Evolutionary conservation across 192 early-diverging fungal species (phyloP), one percentile per base, ranked within the genome.

Genomic region (Umbelopsis vinacea): DNA sequence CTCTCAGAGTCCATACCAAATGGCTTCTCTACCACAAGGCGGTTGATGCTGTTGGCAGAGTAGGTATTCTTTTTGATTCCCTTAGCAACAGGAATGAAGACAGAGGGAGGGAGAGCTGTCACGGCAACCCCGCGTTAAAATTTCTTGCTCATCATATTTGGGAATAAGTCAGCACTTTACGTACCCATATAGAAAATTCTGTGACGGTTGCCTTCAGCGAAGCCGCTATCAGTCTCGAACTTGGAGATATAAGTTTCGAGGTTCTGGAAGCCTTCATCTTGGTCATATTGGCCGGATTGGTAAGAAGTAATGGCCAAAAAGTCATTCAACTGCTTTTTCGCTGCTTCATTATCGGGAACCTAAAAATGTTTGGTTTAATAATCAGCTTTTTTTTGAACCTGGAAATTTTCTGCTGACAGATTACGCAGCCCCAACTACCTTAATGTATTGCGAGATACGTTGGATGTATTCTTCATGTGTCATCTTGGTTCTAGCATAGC

Each of bases 11-110:
- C 95, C 78, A 93, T 92, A 35, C 95, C 96, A 87, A 97, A 98
- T 6, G 96, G 96, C 83, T 98, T 98, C 73, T 98, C 96, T 47
- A 97, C 91, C 73, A 98, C 87, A 67, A 96, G 75, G 22, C 94
- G 88, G 84, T 96, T 96, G 46, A 83, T 83, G 46, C 89, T 92
- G 23, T 80, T 75, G 26, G 72, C 63, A 6, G 83, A 85, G 66
- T 96, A 95, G 23, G 86, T 87, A 63, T 90, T 80, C 29, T 88
- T 79, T 74, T 86, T 90, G 75, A 98, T 74, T 60, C 91, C 91
- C 19, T 81, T 83, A 60, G 91, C 88, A 1, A 95, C 96, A 9
- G 89, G 87, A 47, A 93, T 89, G 77, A 96, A 98, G 35, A 96
- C 93, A 26, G 91, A 92, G 21, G 96, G 95, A 66, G 96, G 96